phyloP scores from a whole-genome alignment of 2,329 filamentous ascomycete species.

The Diaporthe ilicicola region DNA sequence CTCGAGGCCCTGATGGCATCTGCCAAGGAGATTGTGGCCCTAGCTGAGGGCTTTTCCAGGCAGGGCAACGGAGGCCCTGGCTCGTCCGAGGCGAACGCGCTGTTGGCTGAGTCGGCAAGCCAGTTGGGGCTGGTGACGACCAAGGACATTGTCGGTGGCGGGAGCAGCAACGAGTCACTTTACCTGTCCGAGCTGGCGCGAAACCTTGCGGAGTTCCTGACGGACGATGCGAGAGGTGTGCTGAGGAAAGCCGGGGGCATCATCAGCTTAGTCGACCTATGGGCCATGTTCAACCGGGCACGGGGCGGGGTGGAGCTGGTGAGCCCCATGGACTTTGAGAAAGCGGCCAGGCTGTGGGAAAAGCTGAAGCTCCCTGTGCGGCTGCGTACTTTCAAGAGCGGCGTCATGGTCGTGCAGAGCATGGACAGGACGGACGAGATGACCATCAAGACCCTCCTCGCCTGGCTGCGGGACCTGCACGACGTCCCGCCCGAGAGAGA shows the following conservation, averaged over 20 bases:
- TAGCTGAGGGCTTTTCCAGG: constrained; percentile 86
- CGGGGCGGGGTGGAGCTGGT: constrained; percentile 94
- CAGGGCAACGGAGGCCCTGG: constrained; percentile 69
- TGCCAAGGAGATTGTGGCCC: constrained; percentile 92
- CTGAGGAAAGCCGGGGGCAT: constrained; percentile 85
- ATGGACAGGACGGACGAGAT: constrained; percentile 90
- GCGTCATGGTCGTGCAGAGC: constrained; percentile 92
- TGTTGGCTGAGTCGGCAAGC: constrained; percentile 83
- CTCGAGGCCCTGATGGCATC: constrained; percentile 97
- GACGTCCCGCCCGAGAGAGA: constrained; percentile 70
- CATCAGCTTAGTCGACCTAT: constrained; percentile 88
- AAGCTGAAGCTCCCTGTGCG: constrained; percentile 86
- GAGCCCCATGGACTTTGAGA: constrained; percentile 89
- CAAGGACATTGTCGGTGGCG: constrained; percentile 89
- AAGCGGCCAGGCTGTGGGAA: constrained; percentile 89
- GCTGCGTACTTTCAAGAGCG: constrained; percentile 88
- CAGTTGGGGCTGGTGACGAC: constrained; percentile 92
- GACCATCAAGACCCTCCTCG: constrained; percentile 78
- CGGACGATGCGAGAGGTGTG: constrained; percentile 82
- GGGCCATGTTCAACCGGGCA: constrained; percentile 94
- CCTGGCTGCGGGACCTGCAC: constrained; percentile 81
- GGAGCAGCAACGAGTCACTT: constrained; percentile 77
- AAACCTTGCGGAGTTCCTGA: constrained; percentile 87
- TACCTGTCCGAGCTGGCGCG: constrained; percentile 89
- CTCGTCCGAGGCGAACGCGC: constrained; percentile 74